Evolutionary conservation across 371 early-diverging fungal species (phyloP).

Genomic region (Saksenaea vasiformis): DNA sequence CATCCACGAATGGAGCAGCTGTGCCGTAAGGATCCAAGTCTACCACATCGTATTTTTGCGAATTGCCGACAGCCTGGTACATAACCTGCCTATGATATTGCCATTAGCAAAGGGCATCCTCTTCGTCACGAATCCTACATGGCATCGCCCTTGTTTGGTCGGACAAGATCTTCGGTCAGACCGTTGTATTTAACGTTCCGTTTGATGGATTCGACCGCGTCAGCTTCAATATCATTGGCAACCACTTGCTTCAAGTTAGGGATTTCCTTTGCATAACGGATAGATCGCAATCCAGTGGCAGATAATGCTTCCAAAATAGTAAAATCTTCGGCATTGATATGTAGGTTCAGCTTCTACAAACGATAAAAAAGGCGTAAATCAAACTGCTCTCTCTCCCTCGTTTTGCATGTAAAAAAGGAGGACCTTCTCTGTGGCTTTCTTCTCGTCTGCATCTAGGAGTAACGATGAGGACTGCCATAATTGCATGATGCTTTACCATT

Average conservation of each 20-base stretch:
- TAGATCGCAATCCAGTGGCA: slow-evolving; percentile 98
- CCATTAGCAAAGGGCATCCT: neutral
- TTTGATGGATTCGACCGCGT: slow-evolving; percentile 92
- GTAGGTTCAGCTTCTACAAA: neutral
- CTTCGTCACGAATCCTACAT: slow-evolving; percentile 37
- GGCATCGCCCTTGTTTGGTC: slow-evolving; percentile 87
- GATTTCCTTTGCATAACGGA: slow-evolving; percentile 98
- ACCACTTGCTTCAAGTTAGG: slow-evolving; percentile 78
- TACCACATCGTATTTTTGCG: slow-evolving; percentile 77
- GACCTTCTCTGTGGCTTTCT: slow-evolving; percentile 31
- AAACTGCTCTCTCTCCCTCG: neutral
- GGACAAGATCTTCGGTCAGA: slow-evolving; percentile 68
- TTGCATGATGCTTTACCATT: slow-evolving; percentile 22
- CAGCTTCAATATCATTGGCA: slow-evolving; percentile 92
- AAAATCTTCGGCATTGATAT: slow-evolving; percentile 49
- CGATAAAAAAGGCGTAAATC: neutral
- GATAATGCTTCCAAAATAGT: slow-evolving; percentile 96
- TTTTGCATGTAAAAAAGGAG: too few species aligned
- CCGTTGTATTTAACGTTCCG: slow-evolving; percentile 90
- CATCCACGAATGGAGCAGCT: slow-evolving; percentile 96
- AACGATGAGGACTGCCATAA: neutral
- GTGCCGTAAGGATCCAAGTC: slow-evolving; percentile 99
- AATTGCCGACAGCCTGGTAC: slow-evolving; percentile 71
- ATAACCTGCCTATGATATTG: slow-evolving; percentile 63
- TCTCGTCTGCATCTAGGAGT: slow-evolving; percentile 28